Evolutionary conservation across 129 eudicot genomes (phyloP).

Genomic region (Tagetes erecta): DNA sequence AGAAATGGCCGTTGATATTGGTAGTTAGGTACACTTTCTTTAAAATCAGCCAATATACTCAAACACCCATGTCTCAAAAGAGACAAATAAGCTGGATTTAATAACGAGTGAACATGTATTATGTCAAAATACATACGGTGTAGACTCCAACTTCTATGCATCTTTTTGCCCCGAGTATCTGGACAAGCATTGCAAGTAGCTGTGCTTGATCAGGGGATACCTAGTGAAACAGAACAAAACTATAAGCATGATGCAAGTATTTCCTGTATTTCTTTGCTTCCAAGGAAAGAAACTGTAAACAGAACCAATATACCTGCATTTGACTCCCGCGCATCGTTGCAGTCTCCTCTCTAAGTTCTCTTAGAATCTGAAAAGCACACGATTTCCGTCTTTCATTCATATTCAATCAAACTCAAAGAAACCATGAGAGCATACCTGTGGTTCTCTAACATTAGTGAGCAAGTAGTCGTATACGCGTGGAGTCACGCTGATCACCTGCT

Average conservation of each 20-base stretch:
- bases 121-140: slow-evolving; percentile 51
- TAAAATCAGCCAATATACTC: neutral
- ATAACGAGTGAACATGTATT: neutral
- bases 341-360: slow-evolving; percentile 87
- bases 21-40: slow-evolving; percentile 1
- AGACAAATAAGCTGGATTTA: neutral
- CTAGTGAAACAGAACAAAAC: slow-evolving; percentile 27
- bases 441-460: slow-evolving; percentile 71
- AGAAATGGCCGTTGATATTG: neutral
- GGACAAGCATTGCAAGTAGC: slow-evolving; percentile 94
- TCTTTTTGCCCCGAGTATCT: slow-evolving; percentile 74
- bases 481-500: slow-evolving; percentile 62
- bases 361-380: slow-evolving; percentile 44
- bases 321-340: slow-evolving; percentile 76
- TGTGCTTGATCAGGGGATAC: slow-evolving; percentile 99
- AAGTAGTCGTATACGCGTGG: slow-evolving; percentile 62
- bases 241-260: too few relatives aligned
- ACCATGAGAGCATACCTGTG: slow-evolving; percentile 43
- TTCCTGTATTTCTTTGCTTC: too few relatives aligned
- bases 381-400: neutral
- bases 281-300: too few relatives aligned
- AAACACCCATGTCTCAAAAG: neutral
- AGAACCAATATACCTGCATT: slow-evolving; percentile 58
- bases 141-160: slow-evolving; percentile 96
- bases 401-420: neutral